phyloP scores from a whole-genome alignment of 1,284 basidiomycete species.

The Trichosporon coremiiforme region DNA sequence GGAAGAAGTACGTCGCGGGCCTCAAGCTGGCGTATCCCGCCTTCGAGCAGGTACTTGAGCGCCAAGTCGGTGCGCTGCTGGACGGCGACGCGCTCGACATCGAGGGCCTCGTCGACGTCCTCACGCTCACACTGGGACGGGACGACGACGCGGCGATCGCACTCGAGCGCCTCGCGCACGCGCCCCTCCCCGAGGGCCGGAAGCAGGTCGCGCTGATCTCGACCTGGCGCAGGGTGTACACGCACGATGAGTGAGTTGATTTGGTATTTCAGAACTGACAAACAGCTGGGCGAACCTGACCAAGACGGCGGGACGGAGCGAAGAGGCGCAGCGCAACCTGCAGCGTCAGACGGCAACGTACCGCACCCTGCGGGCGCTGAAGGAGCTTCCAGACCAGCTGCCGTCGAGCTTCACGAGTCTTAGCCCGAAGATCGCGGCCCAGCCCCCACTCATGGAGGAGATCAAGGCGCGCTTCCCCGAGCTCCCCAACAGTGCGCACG shows the following conservation, averaged over 20 bases:
- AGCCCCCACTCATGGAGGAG: constrained; percentile 42
- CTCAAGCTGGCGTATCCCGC: constrained; percentile 33
- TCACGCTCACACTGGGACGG: constrained; percentile 56
- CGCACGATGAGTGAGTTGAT: constrained; percentile 76
- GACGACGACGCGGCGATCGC: constrained; percentile 57
- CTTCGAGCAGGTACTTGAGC: constrained; percentile 30
- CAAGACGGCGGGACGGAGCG: constrained; percentile 49
- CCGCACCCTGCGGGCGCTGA: constrained; percentile 40
- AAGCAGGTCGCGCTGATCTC: constrained; percentile 70
- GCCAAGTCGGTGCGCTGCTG: constrained; percentile 27
- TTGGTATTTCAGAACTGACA: not conserved
- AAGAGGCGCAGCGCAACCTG: constrained; percentile 44
- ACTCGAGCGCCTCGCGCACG: constrained; percentile 57
- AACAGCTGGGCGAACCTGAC: constrained; percentile 46
- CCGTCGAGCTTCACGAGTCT: constrained; percentile 34
- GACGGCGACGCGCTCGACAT: constrained; percentile 47
- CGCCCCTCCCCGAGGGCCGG: constrained; percentile 68
- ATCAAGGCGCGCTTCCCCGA: constrained; percentile 52
- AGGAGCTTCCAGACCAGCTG: constrained; percentile 21
- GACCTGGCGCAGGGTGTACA: constrained; percentile 83
- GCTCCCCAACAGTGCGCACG: constrained; percentile 40
- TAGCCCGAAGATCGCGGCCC: constrained; percentile 42
- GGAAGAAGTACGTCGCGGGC: constrained; percentile 26
- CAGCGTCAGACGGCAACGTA: constrained; percentile 44
- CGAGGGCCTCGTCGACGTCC: constrained; percentile 61